Conservation (phyloP, 257 asterid species). For the Fraxinus cuspidata region DNA sequence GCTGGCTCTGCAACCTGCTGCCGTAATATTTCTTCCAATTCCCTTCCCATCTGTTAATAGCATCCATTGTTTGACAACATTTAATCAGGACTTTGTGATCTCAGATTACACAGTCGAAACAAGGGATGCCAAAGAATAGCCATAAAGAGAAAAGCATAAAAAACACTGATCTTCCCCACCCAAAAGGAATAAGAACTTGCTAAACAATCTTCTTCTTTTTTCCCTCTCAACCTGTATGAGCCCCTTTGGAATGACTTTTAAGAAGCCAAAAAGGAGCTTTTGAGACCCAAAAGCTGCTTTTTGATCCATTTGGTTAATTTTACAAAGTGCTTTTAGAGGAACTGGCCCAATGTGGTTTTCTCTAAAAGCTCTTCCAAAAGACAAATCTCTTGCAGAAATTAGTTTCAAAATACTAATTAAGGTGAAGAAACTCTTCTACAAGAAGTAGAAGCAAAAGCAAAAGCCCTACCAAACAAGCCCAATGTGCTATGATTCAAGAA, state of each 20-base stretch:
- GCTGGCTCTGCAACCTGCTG: conserved; percentile 83
- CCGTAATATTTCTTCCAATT: conserved; percentile 70
- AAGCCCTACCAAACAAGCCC: too few relatives aligned
- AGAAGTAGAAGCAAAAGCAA: background rate
- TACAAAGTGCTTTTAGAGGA: too few relatives aligned
- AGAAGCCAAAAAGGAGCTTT: too few relatives aligned
- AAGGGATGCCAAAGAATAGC: background rate
- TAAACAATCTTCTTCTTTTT: background rate
- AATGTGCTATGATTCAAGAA: background rate
- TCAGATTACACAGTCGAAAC: conserved; percentile 10
- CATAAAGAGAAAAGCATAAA: background rate
- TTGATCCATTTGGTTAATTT: too few relatives aligned
- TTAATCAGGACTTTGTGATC: conserved; percentile 16
- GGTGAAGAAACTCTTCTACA: too few relatives aligned
- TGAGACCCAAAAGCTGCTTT: too few relatives aligned
- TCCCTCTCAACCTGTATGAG: background rate
- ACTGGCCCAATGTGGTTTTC: too few relatives aligned
- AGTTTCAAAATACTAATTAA: too few relatives aligned
- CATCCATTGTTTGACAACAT: conserved; percentile 28
- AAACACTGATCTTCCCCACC: conserved; percentile 1
- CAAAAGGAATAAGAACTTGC: background rate
- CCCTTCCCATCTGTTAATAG: conserved; percentile 87
- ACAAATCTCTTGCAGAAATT: too few relatives aligned
- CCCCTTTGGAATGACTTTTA: too few relatives aligned
- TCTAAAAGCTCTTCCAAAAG: too few relatives aligned